Evolutionary conservation across 2,329 filamentous ascomycete species (phyloP).

Genomic region (Colletotrichum lentis): DNA sequence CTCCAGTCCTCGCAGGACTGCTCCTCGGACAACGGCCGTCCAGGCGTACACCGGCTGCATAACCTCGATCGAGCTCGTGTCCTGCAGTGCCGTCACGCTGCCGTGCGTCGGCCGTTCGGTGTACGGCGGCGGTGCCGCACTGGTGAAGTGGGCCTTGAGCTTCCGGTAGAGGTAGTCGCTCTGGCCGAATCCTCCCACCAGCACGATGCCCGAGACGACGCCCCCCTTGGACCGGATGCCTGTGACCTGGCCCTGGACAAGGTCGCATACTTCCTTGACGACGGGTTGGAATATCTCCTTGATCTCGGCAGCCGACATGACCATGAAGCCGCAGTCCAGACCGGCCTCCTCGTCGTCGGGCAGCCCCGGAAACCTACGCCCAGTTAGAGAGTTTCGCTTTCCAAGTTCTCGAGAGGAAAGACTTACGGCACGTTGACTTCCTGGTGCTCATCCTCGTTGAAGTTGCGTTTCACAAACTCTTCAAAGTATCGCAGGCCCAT

Average conservation of each 20-base stretch:
- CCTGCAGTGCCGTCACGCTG: conserved; percentile 55
- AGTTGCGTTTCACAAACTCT: conserved; percentile 85
- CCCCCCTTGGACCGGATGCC: conserved; percentile 68
- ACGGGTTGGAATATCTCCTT: conserved; percentile 80
- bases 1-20: conserved; percentile 77
- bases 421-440: conserved; percentile 79
- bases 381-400: neutral
- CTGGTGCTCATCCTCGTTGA: conserved; percentile 78
- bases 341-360: conserved; percentile 79
- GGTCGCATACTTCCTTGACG: conserved; percentile 72
- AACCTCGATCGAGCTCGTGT: conserved; percentile 72
- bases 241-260: conserved; percentile 73
- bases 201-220: conserved; percentile 75
- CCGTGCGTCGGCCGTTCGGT: conserved; percentile 76
- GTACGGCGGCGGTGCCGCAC: conserved; percentile 67
- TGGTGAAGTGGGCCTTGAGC: conserved; percentile 73
- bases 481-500: conserved; percentile 83
- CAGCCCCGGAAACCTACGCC: conserved; percentile 70
- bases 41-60: conserved; percentile 85
- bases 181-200: conserved; percentile 84
- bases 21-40: conserved; percentile 81
- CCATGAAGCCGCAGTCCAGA: conserved; percentile 78
- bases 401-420: neutral
- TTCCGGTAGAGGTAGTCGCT: conserved; percentile 78
- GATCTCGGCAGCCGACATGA: conserved; percentile 74